Base-by-base conservation (phyloP, 2,329 filamentous ascomycete genomes). In the Chaetomium globosum region DNA sequence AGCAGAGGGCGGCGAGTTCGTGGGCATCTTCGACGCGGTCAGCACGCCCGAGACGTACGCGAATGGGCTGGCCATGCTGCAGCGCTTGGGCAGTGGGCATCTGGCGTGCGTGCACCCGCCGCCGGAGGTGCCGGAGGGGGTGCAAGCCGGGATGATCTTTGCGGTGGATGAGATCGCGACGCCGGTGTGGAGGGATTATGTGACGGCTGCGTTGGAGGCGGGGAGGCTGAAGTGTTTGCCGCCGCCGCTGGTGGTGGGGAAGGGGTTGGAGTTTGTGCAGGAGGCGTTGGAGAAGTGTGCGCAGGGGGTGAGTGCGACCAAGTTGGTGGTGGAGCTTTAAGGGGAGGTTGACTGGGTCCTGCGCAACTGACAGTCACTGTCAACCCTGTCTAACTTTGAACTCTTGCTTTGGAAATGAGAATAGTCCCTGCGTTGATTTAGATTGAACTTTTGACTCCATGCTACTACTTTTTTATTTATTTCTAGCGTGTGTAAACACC, bases 1-100 rank as follows among this genome's bases (percentile, higher is more conserved):
- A 1, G 9, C 5, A 2, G n/a, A n/a, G 46, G 46, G 46, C 19
- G 2, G 9, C 46, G 46, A 48, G 46, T 23, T 48, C 6, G 46
- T 48, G 46, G 46, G 46, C 10, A 12, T 48, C n/a, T 48, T 48
- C 46, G 46, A 48, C 46, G 46, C 46, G 1, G n/a, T 48, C 46
- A 23, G 46, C 46, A 48, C 46, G n/a, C 46, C 46, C 7, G 46
- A 48, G 46, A 48, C 46, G 46, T 48, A 48, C 46, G n/a, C 46
- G 1, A n/a, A 48, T n/a, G n/a, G 46, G 5, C n/a, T 48, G 7
- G 9, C 46, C n/a, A 23, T 48, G 46, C 46, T 48, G 3, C n/a
- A 7, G 7, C 5, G 8, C 1, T 8, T 48, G n/a, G 46, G 46
- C 5, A n/a, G 46, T 9, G n/a, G 46, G 0, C 46, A 48, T 12